These are phyloP conservation scores for Acacia acuminata DNA, from an alignment of 306 rosid genomes.

Conservation along the genomic window DNA sequence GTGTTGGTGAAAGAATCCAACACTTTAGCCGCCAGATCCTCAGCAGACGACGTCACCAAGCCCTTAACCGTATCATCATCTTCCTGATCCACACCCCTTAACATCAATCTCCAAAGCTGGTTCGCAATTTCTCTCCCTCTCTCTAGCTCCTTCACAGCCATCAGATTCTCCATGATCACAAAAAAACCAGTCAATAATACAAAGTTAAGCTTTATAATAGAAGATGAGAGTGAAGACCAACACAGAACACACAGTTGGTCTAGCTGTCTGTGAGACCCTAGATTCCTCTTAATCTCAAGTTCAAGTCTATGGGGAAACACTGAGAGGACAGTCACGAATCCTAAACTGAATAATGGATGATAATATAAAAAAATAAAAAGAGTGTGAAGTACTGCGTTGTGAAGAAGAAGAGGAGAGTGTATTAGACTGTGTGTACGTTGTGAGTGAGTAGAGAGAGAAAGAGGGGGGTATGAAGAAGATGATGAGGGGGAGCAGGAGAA, in stretches of 20 bases:
- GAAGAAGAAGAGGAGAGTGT: background rate
- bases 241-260: no score
- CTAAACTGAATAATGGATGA: no score
- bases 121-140: constrained; percentile 43
- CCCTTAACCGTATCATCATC: background rate
- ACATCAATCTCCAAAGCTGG: constrained; percentile 36
- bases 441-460: background rate
- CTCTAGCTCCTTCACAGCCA: constrained; percentile 38
- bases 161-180: constrained; percentile 26
- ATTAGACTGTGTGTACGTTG: background rate
- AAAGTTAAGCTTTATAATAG: no score
- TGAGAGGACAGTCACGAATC: no score
- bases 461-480: background rate
- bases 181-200: background rate
- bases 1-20: constrained; percentile 44
- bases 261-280: no score
- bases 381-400: background rate
- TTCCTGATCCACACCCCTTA: background rate
- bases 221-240: background rate
- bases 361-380: background rate
- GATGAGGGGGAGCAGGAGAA: background rate
- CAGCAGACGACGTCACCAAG: constrained; percentile 14
- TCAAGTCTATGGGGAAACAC: no score
- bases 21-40: constrained; percentile 39
- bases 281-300: no score